phyloP scores from a whole-genome alignment of 257 asterid genomes.

The Scutellaria galericulata region DNA sequence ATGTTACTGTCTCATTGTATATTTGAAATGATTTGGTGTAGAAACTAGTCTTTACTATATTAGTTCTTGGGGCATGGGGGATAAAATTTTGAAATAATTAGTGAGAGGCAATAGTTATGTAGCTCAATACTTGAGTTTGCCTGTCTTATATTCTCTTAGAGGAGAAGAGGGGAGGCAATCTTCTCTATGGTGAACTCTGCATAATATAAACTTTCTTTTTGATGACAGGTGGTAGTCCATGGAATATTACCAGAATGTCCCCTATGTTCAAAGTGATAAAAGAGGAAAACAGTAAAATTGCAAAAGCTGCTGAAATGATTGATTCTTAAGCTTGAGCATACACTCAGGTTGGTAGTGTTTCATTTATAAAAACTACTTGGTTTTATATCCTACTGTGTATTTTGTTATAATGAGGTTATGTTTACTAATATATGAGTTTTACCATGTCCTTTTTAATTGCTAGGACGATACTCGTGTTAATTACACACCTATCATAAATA shows the following conservation, averaged over 20 bases:
- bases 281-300: conserved; percentile 53
- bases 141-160: conserved; percentile 31
- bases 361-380: conserved; percentile 38
- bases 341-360: conserved; percentile 64
- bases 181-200: conserved; percentile 31
- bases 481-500: conserved; percentile 14
- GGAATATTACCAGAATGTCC: conserved; percentile 75
- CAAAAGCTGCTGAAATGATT: conserved; percentile 63
- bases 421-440: conserved; percentile 6
- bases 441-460: conserved; percentile 24
- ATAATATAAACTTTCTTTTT: conserved; percentile 59
- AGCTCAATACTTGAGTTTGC: conserved; percentile 31
- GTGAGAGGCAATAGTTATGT: neutral
- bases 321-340: conserved; percentile 54
- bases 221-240: conserved; percentile 85
- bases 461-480: conserved; percentile 13
- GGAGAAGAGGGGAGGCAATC: conserved; percentile 43
- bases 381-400: conserved; percentile 25
- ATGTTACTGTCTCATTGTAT: conserved; percentile 17
- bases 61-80: neutral
- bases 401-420: conserved; percentile 24
- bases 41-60: neutral
- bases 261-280: conserved; percentile 71
- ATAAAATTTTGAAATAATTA: conserved; percentile 4
- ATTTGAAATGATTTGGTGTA: conserved; percentile 21